A percentile compares a stretch with the other conserved stretches of the same genome.
phyloP scores from a whole-genome alignment of 306 rosid genomes.

The Inga laurina region DNA sequence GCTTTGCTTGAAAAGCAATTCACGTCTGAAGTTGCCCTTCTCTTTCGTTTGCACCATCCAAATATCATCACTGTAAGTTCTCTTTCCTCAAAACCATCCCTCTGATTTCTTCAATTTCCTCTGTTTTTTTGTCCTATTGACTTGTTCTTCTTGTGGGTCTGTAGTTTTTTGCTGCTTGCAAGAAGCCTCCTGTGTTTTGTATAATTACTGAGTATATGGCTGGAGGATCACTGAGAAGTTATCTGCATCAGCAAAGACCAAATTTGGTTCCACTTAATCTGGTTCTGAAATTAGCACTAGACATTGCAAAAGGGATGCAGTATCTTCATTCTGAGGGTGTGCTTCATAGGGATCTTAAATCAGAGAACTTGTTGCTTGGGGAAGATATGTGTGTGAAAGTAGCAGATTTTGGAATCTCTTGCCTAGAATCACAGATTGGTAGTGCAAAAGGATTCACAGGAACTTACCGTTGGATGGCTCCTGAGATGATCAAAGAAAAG shows the following conservation, averaged over 20 bases:
- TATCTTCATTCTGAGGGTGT: constrained; percentile 91
- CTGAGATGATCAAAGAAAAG: constrained; percentile 92
- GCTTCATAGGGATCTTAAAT: constrained; percentile 97
- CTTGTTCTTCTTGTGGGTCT: constrained; percentile 31
- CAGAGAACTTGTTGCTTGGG: constrained; percentile 81
- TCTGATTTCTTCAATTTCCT: neutral
- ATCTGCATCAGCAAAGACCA: constrained; percentile 79
- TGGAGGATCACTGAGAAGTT: constrained; percentile 83
- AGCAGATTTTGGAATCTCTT: constrained; percentile 97
- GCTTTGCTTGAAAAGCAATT: constrained; percentile 71
- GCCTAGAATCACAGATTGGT: constrained; percentile 81
- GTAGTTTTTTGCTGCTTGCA: constrained; percentile 97
- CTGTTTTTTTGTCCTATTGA: neutral
- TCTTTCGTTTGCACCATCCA: constrained; percentile 80
- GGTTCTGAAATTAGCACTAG: constrained; percentile 73
- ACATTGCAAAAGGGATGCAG: constrained; percentile 83
- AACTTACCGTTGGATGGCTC: constrained; percentile 99
- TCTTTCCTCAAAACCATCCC: constrained; percentile 5
- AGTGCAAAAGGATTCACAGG: constrained; percentile 90
- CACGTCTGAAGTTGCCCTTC: constrained; percentile 86
- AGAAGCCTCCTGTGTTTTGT: constrained; percentile 95
- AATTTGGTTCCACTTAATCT: constrained; percentile 72
- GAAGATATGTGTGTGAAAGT: constrained; percentile 93
- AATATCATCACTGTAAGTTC: constrained; percentile 87
- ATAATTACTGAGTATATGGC: constrained; percentile 87